phyloP scores from a whole-genome alignment of 2,329 filamentous ascomycete genomes.

The Sclerotinia glacialis region DNA sequence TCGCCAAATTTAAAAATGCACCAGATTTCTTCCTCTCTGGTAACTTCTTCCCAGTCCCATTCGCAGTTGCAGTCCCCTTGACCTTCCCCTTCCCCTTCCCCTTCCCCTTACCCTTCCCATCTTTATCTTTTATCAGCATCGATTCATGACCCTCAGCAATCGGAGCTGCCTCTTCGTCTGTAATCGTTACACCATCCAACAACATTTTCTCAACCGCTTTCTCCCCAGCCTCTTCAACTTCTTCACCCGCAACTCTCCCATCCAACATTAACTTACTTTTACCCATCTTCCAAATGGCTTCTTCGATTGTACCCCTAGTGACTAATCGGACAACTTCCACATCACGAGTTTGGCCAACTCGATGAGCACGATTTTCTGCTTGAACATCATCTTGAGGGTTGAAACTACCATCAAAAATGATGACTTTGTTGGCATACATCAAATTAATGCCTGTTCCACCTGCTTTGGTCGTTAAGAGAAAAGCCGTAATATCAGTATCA shows the following conservation, averaged over 20 bases:
- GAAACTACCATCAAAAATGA: conserved; percentile 96
- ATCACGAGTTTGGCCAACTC: conserved; percentile 84
- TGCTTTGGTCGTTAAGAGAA: conserved; percentile 88
- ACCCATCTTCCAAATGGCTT: conserved; percentile 87
- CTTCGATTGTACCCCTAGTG: conserved; percentile 79
- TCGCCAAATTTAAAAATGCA: conserved; percentile 22
- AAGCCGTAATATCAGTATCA: conserved; percentile 76
- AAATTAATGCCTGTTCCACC: conserved; percentile 97
- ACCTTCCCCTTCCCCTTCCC: too few relatives aligned
- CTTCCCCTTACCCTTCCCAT: conserved; percentile 3
- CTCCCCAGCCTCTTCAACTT: conserved; percentile 40
- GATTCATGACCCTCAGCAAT: conserved; percentile 20
- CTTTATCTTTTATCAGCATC: conserved; percentile 1
- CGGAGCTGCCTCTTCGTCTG: conserved; percentile 17
- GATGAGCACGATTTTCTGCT: conserved; percentile 93
- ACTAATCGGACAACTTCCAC: conserved; percentile 90
- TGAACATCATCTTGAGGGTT: conserved; percentile 99
- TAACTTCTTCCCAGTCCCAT: not conserved
- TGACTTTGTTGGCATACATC: conserved; percentile 92
- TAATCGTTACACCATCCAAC: conserved; percentile 31
- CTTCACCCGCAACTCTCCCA: conserved; percentile 63
- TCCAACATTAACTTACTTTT: conserved; percentile 92
- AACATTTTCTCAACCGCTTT: conserved; percentile 36
- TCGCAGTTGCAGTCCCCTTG: too few relatives aligned
- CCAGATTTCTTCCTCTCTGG: conserved; percentile 15